phyloP scores from a whole-genome alignment of 1,284 basidiomycete genomes.

The Pterulicium gracile region DNA sequence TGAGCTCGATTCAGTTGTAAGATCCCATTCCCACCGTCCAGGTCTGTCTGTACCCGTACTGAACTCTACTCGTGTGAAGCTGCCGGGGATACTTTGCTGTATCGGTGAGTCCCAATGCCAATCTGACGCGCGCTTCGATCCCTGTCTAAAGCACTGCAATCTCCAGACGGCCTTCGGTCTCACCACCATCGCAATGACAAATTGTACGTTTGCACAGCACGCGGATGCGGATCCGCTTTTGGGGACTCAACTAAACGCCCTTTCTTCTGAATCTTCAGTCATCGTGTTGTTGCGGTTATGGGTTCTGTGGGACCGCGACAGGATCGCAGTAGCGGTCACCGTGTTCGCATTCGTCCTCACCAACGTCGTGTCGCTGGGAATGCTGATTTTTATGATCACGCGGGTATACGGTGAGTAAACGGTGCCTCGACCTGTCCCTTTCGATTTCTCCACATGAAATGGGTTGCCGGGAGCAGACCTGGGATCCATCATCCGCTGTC shows the following conservation, averaged over 20 bases:
- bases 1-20: slow-evolving; percentile 8
- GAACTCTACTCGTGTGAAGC: slow-evolving; percentile 14
- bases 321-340: slow-evolving; percentile 23
- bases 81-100: slow-evolving; percentile 25
- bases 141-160: neutral
- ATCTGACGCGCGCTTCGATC: no score
- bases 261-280: slow-evolving; percentile 14
- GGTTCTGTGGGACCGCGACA: slow-evolving; percentile 27
- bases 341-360: slow-evolving; percentile 21
- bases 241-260: neutral
- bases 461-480: no score
- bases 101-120: slow-evolving; percentile 14
- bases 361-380: slow-evolving; percentile 18
- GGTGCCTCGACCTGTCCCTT: neutral
- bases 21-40: slow-evolving; percentile 12
- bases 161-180: slow-evolving; percentile 21
- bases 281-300: slow-evolving; percentile 32
- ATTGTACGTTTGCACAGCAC: slow-evolving; percentile 25
- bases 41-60: slow-evolving; percentile 9
- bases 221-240: neutral
- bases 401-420: neutral
- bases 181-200: slow-evolving; percentile 24
- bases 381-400: slow-evolving; percentile 18
- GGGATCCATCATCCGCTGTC: no score
- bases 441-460: no score